These are phyloP conservation scores for Zygosaccharomyces bisporus DNA, from an alignment of 805 yeast genomes.

Conservation along the genomic window DNA sequence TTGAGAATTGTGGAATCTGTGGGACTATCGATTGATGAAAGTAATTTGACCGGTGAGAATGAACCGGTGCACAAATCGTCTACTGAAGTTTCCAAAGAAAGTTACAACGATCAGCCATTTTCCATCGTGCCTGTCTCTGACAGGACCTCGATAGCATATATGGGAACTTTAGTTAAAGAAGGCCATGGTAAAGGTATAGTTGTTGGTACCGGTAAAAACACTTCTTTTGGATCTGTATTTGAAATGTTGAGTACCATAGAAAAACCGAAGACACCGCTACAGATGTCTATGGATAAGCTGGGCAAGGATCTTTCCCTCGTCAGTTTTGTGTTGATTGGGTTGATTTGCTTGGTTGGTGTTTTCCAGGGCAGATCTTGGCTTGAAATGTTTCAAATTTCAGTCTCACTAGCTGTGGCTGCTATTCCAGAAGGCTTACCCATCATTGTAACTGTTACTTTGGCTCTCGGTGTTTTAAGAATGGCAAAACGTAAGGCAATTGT, in stretches of 20 bases:
- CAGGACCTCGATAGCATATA: constrained; percentile 77
- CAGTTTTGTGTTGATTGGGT: constrained; percentile 82
- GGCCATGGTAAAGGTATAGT: constrained; percentile 95
- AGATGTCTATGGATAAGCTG: constrained; percentile 88
- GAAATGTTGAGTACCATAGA: constrained; percentile 94
- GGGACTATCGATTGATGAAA: constrained; percentile 84
- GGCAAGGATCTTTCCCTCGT: constrained; percentile 86
- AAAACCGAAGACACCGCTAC: constrained; percentile 97
- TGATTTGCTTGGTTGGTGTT: constrained; percentile 87
- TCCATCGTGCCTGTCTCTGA: constrained; percentile 55
- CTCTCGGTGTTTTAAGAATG: constrained; percentile 95
- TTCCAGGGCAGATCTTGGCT: constrained; percentile 92
- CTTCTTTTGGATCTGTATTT: constrained; percentile 93
- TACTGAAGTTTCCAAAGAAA: constrained; percentile 40
- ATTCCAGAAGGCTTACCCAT: constrained; percentile 99
- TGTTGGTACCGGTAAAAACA: constrained; percentile 80
- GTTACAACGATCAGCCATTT: constrained; percentile 29
- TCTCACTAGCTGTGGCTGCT: constrained; percentile 97
- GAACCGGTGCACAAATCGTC: constrained; percentile 71
- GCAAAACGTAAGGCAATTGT: constrained; percentile 93
- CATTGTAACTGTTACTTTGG: constrained; percentile 95
- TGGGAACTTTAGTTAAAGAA: constrained; percentile 96
- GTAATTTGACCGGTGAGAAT: constrained; percentile 93
- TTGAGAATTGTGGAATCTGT: constrained; percentile 73
- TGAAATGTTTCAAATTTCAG: constrained; percentile 97